These are phyloP conservation scores for Coniferiporia weirii DNA, from an alignment of 1,284 basidiomycete genomes.

Conservation along the genomic window DNA sequence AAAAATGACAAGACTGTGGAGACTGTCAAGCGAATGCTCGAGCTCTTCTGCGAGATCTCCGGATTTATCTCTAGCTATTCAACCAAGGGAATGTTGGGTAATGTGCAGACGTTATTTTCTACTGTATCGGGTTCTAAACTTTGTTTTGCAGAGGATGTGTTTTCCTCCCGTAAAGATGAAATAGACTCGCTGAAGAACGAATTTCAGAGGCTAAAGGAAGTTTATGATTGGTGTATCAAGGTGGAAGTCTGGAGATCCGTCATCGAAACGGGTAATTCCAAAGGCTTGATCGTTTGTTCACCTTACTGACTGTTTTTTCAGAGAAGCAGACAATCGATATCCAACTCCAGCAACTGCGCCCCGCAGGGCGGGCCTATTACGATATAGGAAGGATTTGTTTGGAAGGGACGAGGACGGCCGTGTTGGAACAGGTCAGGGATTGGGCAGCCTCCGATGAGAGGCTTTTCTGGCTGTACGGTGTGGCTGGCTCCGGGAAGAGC, in stretches of 20 bases:
- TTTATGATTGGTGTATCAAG: neutral
- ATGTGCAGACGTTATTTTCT: too few species aligned
- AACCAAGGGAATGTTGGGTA: neutral
- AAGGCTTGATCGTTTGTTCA: neutral
- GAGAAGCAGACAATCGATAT: neutral
- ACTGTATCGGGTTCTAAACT: neutral
- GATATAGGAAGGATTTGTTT: neutral
- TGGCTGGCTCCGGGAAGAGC: slow-evolving; percentile 25
- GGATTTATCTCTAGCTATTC: neutral
- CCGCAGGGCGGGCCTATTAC: neutral
- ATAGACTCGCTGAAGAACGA: neutral
- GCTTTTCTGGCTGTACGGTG: slow-evolving; percentile 28
- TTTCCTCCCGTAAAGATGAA: neutral
- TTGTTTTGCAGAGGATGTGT: neutral
- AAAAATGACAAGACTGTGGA: neutral
- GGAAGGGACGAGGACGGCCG: slow-evolving; percentile 3
- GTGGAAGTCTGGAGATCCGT: neutral
- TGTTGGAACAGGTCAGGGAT: neutral
- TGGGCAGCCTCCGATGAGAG: slow-evolving; percentile 13
- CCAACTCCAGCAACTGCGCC: neutral
- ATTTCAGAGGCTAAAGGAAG: neutral
- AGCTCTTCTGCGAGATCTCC: neutral
- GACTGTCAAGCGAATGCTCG: neutral
- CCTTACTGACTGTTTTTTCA: neutral
- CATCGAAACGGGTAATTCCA: neutral